Evolutionary conservation across 148 eudicot species (phyloP).

Genomic region (Pouteria glomerata): DNA sequence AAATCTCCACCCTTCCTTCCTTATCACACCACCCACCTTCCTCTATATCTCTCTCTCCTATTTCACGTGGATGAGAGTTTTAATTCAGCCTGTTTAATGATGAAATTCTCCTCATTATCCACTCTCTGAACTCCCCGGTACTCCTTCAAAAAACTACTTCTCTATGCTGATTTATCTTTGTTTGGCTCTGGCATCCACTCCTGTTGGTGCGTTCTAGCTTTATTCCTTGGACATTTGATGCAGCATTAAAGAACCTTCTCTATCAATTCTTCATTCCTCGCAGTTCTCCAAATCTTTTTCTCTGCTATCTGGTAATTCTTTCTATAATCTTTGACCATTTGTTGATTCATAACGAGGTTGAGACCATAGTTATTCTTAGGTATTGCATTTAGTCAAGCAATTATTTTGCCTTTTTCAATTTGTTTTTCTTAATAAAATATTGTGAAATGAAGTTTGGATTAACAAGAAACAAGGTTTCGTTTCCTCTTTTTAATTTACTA

Average conservation of each 20-base stretch:
- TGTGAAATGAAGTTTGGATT: too few species aligned
- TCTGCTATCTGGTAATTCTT: conserved; percentile 20
- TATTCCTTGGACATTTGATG: conserved; percentile 16
- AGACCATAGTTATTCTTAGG: neutral
- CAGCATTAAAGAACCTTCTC: conserved; percentile 28
- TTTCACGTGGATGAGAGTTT: conserved; percentile 11
- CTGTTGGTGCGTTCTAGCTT: neutral
- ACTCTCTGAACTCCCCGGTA: neutral
- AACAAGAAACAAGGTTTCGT: too few species aligned
- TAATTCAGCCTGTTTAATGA: conserved; percentile 15
- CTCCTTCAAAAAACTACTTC: neutral
- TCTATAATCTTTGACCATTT: neutral
- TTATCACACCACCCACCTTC: conserved; percentile 51
- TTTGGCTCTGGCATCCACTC: neutral
- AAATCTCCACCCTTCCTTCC: conserved; percentile 99
- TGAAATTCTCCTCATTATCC: conserved; percentile 19
- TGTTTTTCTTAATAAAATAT: too few species aligned
- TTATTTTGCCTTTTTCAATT: too few species aligned
- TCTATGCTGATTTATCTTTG: neutral
- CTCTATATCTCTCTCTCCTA: conserved; percentile 19
- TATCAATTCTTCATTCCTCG: neutral
- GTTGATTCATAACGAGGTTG: neutral
- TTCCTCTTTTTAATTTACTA: too few species aligned
- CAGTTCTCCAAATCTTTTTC: conserved; percentile 1
- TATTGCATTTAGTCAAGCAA: too few species aligned